phyloP scores from a whole-genome alignment of 2,329 filamentous ascomycete genomes.

The Metarhizium brunneum region DNA sequence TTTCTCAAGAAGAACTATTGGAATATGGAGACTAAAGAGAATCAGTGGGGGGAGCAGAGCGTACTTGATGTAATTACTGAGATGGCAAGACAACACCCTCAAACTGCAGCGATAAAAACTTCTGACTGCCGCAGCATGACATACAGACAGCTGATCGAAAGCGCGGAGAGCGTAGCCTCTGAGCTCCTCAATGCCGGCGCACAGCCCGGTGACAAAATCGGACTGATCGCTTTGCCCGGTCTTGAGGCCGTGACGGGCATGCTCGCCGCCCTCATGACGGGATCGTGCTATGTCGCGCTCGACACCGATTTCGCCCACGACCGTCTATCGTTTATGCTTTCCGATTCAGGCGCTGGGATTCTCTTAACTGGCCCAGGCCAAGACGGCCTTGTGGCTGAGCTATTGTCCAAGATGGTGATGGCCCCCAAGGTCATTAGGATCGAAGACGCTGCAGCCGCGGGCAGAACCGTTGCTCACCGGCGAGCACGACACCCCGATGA shows the following conservation, averaged over 20 bases:
- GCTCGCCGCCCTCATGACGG: conserved; percentile 13
- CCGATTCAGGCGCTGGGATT: conserved; percentile 10
- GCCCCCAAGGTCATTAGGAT: conserved; percentile 11
- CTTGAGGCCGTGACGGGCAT: conserved; percentile 14
- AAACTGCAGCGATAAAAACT: conserved; percentile 14
- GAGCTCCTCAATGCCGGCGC: conserved; percentile 12
- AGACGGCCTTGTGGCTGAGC: conserved; percentile 10
- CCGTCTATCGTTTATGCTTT: conserved; percentile 16
- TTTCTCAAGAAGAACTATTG: conserved; percentile 11
- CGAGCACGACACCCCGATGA: conserved; percentile 10
- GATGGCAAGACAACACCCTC: conserved; percentile 14
- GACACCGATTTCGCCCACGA: conserved; percentile 16
- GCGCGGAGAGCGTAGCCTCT: conserved; percentile 14
- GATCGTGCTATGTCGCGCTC: conserved; percentile 16
- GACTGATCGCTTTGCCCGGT: conserved; percentile 12
- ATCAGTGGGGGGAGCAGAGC: conserved; percentile 12
- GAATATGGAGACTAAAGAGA: conserved; percentile 5
- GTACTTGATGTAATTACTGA: conserved; percentile 10
- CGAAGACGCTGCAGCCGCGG: conserved; percentile 11
- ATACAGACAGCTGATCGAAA: conserved; percentile 14
- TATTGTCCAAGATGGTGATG: conserved; percentile 8
- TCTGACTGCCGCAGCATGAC: conserved; percentile 14
- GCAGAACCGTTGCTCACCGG: conserved; percentile 5
- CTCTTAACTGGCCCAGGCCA: conserved; percentile 13
- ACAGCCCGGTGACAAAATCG: conserved; percentile 11